Evolutionary conservation across 768 basidiomycete genomes (phyloP).

Genomic region (Amanita fuliginea): DNA sequence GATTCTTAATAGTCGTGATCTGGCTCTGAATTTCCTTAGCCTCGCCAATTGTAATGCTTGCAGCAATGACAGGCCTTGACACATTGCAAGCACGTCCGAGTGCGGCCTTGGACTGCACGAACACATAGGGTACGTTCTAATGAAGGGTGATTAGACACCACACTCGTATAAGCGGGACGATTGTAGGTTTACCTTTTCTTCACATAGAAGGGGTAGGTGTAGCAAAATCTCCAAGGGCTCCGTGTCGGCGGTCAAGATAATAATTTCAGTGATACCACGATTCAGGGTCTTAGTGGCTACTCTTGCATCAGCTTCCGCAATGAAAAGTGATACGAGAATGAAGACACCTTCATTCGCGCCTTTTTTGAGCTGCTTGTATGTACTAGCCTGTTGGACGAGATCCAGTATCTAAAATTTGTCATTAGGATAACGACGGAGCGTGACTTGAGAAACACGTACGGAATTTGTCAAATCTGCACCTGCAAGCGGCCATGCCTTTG

Average conservation of each 20-base stretch:
- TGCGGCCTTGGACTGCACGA: conserved; percentile 90
- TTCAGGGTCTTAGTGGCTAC: conserved; percentile 96
- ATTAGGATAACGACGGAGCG: neutral
- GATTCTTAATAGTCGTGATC: conserved; percentile 76
- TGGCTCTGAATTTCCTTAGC: conserved; percentile 83
- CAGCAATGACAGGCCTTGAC: conserved; percentile 88
- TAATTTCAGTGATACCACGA: conserved; percentile 96
- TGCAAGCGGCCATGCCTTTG: conserved; percentile 87
- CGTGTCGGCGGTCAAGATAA: conserved; percentile 92
- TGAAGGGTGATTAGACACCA: neutral
- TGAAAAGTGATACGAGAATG: neutral
- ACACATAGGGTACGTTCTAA: conserved; percentile 95
- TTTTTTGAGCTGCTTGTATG: conserved; percentile 98
- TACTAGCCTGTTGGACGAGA: conserved; percentile 88
- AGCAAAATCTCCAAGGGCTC: conserved; percentile 97
- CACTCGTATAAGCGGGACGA: neutral
- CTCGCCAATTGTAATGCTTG: conserved; percentile 94
- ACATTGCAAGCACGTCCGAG: conserved; percentile 95
- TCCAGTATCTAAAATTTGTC: conserved; percentile 67
- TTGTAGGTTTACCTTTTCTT: conserved; percentile 70
- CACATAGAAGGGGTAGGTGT: conserved; percentile 93
- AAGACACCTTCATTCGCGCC: conserved; percentile 91
- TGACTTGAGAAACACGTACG: conserved; percentile 29
- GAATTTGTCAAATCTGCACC: conserved; percentile 83
- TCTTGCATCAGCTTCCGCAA: conserved; percentile 8